Evolutionary conservation across 345 rosid species (phyloP).

Genomic region (Adansonia digitata): DNA sequence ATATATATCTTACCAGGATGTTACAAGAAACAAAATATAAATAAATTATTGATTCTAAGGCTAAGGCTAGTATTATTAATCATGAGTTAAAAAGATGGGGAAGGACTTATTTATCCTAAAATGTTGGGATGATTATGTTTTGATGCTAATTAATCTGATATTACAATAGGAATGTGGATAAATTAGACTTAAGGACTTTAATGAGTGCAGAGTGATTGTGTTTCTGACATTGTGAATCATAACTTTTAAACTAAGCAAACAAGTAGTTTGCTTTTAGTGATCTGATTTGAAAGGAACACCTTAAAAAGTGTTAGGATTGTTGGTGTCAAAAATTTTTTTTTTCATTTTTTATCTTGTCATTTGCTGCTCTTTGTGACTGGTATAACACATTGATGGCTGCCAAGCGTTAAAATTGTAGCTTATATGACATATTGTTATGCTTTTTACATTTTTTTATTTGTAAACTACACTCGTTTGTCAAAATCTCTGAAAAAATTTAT

Average conservation of each 20-base stretch:
- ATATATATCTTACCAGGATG: too few relatives aligned
- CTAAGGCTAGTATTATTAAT: too few relatives aligned
- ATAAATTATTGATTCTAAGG: too few relatives aligned
- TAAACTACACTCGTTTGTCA: conserved; percentile 92
- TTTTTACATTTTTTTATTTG: conserved; percentile 21
- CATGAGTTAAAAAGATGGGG: too few relatives aligned
- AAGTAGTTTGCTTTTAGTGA: background rate
- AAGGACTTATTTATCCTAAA: too few relatives aligned
- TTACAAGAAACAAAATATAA: too few relatives aligned
- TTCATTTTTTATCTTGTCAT: background rate
- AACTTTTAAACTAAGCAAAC: background rate
- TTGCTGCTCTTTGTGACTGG: background rate
- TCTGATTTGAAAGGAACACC: background rate
- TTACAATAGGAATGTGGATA: too few relatives aligned
- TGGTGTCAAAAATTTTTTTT: background rate
- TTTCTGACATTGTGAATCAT: background rate
- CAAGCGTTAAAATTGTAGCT: background rate
- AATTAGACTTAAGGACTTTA: too few relatives aligned
- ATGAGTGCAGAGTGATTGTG: background rate
- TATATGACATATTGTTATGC: conserved; percentile 13
- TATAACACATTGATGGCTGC: background rate
- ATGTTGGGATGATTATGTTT: too few relatives aligned
- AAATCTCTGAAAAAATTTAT: conserved; percentile 90
- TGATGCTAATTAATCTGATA: too few relatives aligned
- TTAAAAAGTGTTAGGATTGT: background rate